A percentile compares a stretch with the other conserved stretches of the same genome.
Evolutionary conservation across 805 yeast genomes (phyloP).

Genomic region (Debaryomyces castellii): DNA sequence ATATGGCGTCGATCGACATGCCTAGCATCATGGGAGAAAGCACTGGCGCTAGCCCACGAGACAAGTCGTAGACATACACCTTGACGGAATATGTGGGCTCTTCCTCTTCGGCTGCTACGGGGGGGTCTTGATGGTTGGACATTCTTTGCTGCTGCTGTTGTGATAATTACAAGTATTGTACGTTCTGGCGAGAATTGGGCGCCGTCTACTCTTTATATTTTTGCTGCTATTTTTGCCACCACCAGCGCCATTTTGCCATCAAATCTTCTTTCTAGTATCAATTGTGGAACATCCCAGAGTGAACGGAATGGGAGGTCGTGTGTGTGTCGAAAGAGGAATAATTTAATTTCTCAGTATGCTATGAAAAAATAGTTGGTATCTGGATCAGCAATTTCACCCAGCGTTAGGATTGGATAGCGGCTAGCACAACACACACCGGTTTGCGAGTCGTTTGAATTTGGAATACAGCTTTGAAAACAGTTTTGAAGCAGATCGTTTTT

Average conservation of each 20-base stretch:
- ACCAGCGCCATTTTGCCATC: neutral
- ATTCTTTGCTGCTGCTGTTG: neutral
- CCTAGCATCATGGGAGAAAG: conserved; percentile 55
- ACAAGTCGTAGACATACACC: conserved; percentile 62
- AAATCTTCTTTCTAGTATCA: no score
- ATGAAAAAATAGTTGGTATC: neutral
- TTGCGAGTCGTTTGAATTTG: neutral
- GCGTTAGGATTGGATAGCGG: neutral
- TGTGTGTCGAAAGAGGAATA: neutral
- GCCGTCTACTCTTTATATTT: neutral
- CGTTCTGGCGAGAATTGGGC: neutral
- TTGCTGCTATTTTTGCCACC: neutral
- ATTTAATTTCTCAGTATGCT: neutral
- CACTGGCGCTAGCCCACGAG: conserved; percentile 57
- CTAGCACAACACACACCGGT: neutral
- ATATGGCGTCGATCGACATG: conserved; percentile 56
- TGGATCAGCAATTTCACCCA: neutral
- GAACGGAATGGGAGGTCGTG: no score
- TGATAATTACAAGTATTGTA: neutral
- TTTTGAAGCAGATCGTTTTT: neutral
- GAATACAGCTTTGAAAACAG: neutral
- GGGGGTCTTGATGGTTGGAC: neutral
- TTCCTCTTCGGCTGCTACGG: neutral
- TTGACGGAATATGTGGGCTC: conserved; percentile 41
- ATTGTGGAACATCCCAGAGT: no score